A percentile compares a stretch with the other conserved stretches of the same genome.
These are phyloP conservation scores for Fusarium sp. DNA, from an alignment of 2,329 filamentous ascomycete species.

Conservation along the genomic window DNA sequence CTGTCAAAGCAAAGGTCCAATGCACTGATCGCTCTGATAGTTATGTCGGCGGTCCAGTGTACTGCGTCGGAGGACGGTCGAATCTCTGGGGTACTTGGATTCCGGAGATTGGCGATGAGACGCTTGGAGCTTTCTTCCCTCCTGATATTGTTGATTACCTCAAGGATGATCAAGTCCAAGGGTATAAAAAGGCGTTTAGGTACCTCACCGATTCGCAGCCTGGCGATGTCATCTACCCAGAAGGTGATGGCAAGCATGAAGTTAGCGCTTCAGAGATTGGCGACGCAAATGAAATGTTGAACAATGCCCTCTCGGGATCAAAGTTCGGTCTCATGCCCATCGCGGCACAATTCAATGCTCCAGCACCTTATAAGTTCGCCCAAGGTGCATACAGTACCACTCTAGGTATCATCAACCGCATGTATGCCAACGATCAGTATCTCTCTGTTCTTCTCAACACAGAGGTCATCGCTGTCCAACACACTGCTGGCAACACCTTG, in stretches of 20 bases:
- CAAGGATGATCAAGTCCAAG: neutral
- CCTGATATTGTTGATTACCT: neutral
- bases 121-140: constrained; percentile 1
- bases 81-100: constrained; percentile 39
- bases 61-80: constrained; percentile 26
- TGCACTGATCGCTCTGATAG: constrained; percentile 28
- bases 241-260: constrained; percentile 9
- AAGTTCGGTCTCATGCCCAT: constrained; percentile 29
- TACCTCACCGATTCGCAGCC: constrained; percentile 26
- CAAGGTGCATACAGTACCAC: constrained; percentile 38
- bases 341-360: constrained; percentile 32
- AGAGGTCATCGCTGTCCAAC: constrained; percentile 21
- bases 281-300: constrained; percentile 2
- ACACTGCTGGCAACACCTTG: neutral
- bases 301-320: neutral
- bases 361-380: constrained; percentile 27
- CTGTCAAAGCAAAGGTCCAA: constrained; percentile 34
- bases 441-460: constrained; percentile 28
- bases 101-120: constrained; percentile 14
- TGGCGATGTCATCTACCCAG: constrained; percentile 11
- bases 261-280: constrained; percentile 12
- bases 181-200: neutral
- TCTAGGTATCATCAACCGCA: constrained; percentile 27
- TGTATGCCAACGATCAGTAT: constrained; percentile 36
- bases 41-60: constrained; percentile 33